Conservation (phyloP, 805 yeast species). For the Saturnispora hagleri region DNA sequence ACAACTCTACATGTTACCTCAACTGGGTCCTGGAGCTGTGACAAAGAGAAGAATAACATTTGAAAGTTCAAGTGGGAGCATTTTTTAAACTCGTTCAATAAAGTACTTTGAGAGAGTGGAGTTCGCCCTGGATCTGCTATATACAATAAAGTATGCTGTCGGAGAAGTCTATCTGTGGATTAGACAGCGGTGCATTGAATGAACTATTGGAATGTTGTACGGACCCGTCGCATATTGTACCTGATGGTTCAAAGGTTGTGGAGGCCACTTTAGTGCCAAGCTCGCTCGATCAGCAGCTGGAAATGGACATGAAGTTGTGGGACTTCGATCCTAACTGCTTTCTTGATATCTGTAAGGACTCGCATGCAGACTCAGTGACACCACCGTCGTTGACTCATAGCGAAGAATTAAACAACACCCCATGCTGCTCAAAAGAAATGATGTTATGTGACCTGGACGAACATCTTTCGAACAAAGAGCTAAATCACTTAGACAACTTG, state of each 20-base stretch:
- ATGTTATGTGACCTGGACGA: constrained; percentile 6
- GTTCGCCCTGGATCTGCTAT: background rate
- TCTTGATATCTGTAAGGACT: constrained; percentile 1
- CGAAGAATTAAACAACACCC: background rate
- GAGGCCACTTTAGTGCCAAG: background rate
- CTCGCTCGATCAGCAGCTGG: background rate
- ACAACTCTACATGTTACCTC: background rate
- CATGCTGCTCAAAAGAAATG: constrained; percentile 3
- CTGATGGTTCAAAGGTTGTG: constrained; percentile 1
- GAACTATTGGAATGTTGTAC: constrained; percentile 14
- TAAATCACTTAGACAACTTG: constrained; percentile 1
- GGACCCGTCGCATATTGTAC: constrained; percentile 11
- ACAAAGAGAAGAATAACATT: background rate
- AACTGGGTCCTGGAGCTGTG: background rate
- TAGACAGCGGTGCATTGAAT: constrained; percentile 8
- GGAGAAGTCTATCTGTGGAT: constrained; percentile 7
- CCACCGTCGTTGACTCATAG: background rate
- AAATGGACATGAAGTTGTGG: constrained; percentile 6
- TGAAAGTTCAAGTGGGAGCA: background rate
- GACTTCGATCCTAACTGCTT: constrained; percentile 8
- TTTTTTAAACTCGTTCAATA: background rate
- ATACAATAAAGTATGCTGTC: background rate
- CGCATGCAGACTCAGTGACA: background rate
- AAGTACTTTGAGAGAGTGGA: background rate
- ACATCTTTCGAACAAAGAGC: constrained; percentile 1